Conservation (phyloP, 345 rosid genomes). For the Eucalyptus coolabah region DNA sequence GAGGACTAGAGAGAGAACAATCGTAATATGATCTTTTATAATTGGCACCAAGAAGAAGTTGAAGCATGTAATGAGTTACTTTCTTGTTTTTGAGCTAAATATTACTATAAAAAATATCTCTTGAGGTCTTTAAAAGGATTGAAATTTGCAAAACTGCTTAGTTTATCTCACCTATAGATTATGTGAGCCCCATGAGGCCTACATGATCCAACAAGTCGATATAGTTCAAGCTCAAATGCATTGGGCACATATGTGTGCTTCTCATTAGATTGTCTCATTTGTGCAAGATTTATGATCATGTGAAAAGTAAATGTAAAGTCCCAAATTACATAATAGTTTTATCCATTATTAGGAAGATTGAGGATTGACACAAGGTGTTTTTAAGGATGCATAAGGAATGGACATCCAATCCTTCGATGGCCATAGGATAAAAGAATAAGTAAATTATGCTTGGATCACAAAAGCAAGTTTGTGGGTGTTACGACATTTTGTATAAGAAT, state of each 20-base stretch:
- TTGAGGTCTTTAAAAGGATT: too few relatives aligned
- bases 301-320: background rate
- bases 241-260: background rate
- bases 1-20: too few relatives aligned
- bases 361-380: background rate
- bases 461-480: background rate
- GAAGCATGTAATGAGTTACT: too few relatives aligned
- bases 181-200: background rate
- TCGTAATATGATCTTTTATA: too few relatives aligned
- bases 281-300: background rate
- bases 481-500: background rate
- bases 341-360: background rate
- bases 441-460: background rate
- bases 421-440: background rate
- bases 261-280: background rate
- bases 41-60: too few relatives aligned
- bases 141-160: too few relatives aligned
- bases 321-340: background rate
- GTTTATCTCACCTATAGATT: background rate
- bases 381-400: background rate
- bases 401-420: background rate
- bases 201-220: background rate
- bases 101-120: too few relatives aligned
- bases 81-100: too few relatives aligned
- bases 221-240: background rate